These are phyloP conservation scores for Parasarocladium wereldwijsianum DNA, from an alignment of 2,329 filamentous ascomycete genomes.

Conservation along the genomic window DNA sequence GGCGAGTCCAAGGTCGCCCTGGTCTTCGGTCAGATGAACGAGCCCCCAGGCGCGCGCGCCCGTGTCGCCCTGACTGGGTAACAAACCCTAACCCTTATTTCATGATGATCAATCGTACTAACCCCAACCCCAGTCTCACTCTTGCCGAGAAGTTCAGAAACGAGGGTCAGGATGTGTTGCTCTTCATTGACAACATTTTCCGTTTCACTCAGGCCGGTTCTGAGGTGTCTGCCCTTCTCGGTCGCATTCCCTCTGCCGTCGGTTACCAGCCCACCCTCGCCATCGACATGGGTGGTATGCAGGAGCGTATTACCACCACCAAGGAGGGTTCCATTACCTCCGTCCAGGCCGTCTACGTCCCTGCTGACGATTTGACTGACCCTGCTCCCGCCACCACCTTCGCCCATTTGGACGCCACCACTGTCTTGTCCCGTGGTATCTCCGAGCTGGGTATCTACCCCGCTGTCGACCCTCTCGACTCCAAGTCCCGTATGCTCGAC, in stretches of 20 bases:
- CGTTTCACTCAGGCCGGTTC: constrained; percentile 99
- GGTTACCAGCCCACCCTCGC: constrained; percentile 98
- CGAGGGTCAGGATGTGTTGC: constrained; percentile 86
- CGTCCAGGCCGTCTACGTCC: constrained; percentile 99
- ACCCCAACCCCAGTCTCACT: constrained; percentile 32
- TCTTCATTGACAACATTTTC: constrained; percentile 99
- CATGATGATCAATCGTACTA: background rate
- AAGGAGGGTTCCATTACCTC: constrained; percentile 99
- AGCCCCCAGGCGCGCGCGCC: constrained; percentile 97
- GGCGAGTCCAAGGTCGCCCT: constrained; percentile 99
- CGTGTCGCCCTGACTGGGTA: constrained; percentile 91
- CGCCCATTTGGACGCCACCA: constrained; percentile 99
- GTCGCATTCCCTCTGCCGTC: constrained; percentile 99
- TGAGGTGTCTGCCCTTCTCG: constrained; percentile 96
- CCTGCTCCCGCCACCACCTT: constrained; percentile 98
- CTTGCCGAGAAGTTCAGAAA: constrained; percentile 74
- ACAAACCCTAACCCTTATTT: too few relatives aligned
- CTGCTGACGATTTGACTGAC: constrained; percentile 99
- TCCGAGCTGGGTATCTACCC: constrained; percentile 99
- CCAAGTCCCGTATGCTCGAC: constrained; percentile 98
- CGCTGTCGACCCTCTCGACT: constrained; percentile 98
- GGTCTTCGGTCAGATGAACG: constrained; percentile 99
- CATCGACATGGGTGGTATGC: constrained; percentile 98
- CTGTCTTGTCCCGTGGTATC: constrained; percentile 99
- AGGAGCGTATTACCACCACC: constrained; percentile 99